Base-by-base conservation (phyloP, 768 basidiomycete genomes). In the Boletus insuetus region DNA sequence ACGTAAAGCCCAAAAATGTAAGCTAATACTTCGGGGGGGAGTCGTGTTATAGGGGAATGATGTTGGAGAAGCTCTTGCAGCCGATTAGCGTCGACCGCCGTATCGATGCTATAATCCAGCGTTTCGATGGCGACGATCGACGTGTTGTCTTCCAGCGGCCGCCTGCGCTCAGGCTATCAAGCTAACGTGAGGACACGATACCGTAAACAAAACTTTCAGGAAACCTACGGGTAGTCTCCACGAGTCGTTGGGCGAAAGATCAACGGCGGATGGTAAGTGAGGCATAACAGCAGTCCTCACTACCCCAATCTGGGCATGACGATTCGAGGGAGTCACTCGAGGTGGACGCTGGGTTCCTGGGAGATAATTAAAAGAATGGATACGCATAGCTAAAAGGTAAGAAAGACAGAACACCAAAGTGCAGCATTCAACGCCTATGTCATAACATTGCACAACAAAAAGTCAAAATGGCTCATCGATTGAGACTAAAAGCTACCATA, bases 21-120 rank as follows among this genome's bases (percentile, higher is more conserved):
- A 9, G 37, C 32, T 24, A 77, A 53, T 78, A 81, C 67, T 71
- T 83, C 60, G 6, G 58, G 39, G n/a, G 57, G 64, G 19, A 59
- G 43, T 14, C 47, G 51, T 14, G 54, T 54, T 34, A 59, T 38
- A 10, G 57, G 57, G 14, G 57, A 52, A 32, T 8, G 19, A 34
- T 14, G 20, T 9, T 14, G 32, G 17, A 22, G 1, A 11, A 29
- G 46, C 2, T 3, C 34, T 17, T 40, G 45, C 16, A 51, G 26
- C 37, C 8, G 26, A 20, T 29, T 43, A 19, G 38, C 46, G 13
- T 37, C n/a, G 0, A n/a, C 3, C 7, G 8, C 32, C 13, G n/a
- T 32, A 14, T 3, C 19, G 29, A 51, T 11, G 12, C 35, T 31
- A 13, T 37, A 29, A 20, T 49, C 41, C 24, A 17, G 34, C n/a